Conservation (phyloP, 148 eudicot species). For the Cornus florida region DNA sequence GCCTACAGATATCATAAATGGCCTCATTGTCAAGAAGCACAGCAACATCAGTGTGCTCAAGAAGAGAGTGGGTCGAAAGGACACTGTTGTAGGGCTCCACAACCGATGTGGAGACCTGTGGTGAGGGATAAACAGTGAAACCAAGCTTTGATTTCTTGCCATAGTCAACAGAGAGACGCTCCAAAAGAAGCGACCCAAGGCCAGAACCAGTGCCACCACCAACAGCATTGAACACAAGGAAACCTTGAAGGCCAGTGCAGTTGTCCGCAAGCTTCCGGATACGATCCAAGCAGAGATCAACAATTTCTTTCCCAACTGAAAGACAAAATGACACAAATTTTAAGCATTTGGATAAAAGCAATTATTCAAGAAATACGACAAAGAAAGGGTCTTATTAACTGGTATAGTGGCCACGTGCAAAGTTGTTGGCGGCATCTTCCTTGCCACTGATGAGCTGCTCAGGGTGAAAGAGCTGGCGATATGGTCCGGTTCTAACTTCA, state of each 20-base stretch:
- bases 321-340: neutral
- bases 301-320: constrained; percentile 50
- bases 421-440: constrained; percentile 55
- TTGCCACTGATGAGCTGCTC: constrained; percentile 51
- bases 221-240: constrained; percentile 46
- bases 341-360: neutral
- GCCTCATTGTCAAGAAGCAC: constrained; percentile 42
- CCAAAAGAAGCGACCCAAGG: constrained; percentile 44
- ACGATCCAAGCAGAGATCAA: constrained; percentile 47
- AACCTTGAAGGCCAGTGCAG: constrained; percentile 57
- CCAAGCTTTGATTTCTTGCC: constrained; percentile 49
- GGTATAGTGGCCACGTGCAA: constrained; percentile 53
- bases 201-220: constrained; percentile 54
- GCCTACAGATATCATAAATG: constrained; percentile 43
- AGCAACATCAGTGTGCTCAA: constrained; percentile 49
- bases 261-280: constrained; percentile 48
- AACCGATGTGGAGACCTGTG: constrained; percentile 50
- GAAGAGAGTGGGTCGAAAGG: constrained; percentile 43
- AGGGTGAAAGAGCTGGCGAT: constrained; percentile 47
- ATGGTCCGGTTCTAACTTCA: constrained; percentile 44
- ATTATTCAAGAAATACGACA: neutral
- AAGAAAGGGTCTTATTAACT: constrained; percentile 12
- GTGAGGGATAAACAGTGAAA: constrained; percentile 48
- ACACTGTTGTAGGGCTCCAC: constrained; percentile 54
- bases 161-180: constrained; percentile 49